Conservation (phyloP, 2,329 filamentous ascomycete genomes). For the Colletotrichum lentis region DNA sequence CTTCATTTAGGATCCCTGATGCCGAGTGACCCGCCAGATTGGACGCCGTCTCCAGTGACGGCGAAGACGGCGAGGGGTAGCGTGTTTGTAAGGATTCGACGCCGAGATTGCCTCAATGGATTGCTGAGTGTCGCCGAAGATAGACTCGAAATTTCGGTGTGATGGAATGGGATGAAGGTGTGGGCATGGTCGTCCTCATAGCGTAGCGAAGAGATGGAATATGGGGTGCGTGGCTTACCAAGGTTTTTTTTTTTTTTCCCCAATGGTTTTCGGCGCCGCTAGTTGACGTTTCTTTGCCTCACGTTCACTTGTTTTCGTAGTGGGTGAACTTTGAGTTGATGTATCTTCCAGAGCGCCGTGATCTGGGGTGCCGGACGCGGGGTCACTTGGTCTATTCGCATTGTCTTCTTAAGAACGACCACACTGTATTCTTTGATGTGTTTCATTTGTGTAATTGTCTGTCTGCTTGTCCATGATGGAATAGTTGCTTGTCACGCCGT, state of each 20-base stretch:
- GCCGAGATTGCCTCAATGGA: neutral
- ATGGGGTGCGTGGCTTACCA: no score
- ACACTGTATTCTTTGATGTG: no score
- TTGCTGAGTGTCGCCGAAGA: neutral
- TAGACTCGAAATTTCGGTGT: neutral
- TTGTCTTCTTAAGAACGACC: no score
- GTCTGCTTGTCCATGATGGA: no score
- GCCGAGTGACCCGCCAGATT: neutral
- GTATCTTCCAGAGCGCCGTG: no score
- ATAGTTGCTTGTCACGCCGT: neutral
- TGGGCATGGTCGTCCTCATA: neutral
- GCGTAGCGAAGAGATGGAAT: neutral
- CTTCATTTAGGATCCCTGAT: slow-evolving; percentile 4
- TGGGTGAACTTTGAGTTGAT: neutral
- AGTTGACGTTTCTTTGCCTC: neutral
- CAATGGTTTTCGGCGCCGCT: no score
- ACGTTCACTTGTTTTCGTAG: neutral
- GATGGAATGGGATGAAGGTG: neutral
- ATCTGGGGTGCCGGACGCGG: neutral
- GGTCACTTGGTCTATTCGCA: neutral
- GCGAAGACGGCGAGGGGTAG: neutral
- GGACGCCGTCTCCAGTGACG: neutral
- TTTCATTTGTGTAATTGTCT: no score
- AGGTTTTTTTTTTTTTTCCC: no score
- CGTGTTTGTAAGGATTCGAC: neutral